Evolutionary conservation across 2,329 filamentous ascomycete genomes (phyloP), one percentile per base, ranked within the genome.

Genomic region (Cladosporium sp.): DNA sequence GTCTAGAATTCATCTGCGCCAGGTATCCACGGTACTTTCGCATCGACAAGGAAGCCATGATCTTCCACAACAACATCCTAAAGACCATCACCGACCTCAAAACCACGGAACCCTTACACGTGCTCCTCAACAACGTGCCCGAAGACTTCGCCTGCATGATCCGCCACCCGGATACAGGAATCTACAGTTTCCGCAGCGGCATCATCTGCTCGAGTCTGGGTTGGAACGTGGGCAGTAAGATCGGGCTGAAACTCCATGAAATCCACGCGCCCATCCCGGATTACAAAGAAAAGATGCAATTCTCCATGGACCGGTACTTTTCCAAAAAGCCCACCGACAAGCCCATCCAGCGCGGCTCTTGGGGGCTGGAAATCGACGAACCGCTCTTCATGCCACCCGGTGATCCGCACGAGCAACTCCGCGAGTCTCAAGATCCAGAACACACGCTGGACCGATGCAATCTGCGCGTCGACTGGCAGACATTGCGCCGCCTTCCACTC

Each of bases 221-320:
- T 1, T 95, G 89, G 89, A 87, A 85, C 56, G 70, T 93, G 0
- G 78, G 74, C 0, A 78, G 78, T 19, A 93, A 94, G 70, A 83
- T 93, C 48, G 87, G 86, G 0, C 68, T 83, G 57, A 77, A 78
- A 18, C 71, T 95, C 12, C 74, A 83, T 9, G 78, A 82, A 51
- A 92, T 95, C 53, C 89, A 95, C 62, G 69, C 69, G 1, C 76
- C 78, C 0, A 85, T 95, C 18, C 88, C 89, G 0, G 86, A 93
- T 59, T 94, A 92, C 66, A 86, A 86, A 57, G 84, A 88, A 64
- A 94, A 91, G 72, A 90, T 94, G 85, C 79, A 85, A 32, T 86
- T 89, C 55, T 90, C 85, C 35, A 91, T 95, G 85, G 88, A 94
- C 61, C 77, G 87, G n/a, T 93, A 82, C 67, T 94, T 95, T 62